Base-by-base conservation (phyloP, 345 rosid genomes). In the Eucalyptus sp. region DNA sequence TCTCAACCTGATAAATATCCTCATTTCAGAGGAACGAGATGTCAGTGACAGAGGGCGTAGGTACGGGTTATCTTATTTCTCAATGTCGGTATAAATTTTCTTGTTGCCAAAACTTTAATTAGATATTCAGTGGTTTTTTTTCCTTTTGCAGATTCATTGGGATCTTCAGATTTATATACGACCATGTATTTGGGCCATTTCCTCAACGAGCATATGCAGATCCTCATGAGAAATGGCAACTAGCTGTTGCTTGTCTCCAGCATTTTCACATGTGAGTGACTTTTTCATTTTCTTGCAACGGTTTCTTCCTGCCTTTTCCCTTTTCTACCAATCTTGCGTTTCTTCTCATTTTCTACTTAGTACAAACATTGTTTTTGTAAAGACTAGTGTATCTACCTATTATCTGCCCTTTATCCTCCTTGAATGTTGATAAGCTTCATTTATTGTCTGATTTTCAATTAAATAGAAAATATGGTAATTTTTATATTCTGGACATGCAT, bases 151-250 rank as follows among this genome's bases (percentile, higher is more conserved):
- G 99, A 93, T 97, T 95, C 93, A 92, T 95, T 68, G 99, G 99
- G 91, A 96, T 97, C 93, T 97, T 96, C 91, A 94, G 96, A 93
- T 97, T 97, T 91, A 91, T 97, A 81, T 95, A 93, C 87, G 98
- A 97, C 94, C 98, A 96, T 89, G 99, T 96, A 51, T 97, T 97
- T 89, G 97, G 98, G 79, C 99, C 96, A 49, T 97, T 96, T 91
- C 98, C 98, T 86, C 99, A 96, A 90, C 93, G 99, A 91, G 99
- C 99, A 86, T 97, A 96, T 93, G 95, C 96, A 71, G 98, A 97
- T 94, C 96, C 98, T 92, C 92, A 93, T 90, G 99, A 96, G 94
- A 97, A 96, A 92, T 97, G 99, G 99, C 96, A 97, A 87, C 90
- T 97, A 90, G 99, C 94, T 88, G 93, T 95, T 92, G 96, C 98